Conservation (phyloP, 352 stramenopile genomes). For the Phytophthora idaei region DNA sequence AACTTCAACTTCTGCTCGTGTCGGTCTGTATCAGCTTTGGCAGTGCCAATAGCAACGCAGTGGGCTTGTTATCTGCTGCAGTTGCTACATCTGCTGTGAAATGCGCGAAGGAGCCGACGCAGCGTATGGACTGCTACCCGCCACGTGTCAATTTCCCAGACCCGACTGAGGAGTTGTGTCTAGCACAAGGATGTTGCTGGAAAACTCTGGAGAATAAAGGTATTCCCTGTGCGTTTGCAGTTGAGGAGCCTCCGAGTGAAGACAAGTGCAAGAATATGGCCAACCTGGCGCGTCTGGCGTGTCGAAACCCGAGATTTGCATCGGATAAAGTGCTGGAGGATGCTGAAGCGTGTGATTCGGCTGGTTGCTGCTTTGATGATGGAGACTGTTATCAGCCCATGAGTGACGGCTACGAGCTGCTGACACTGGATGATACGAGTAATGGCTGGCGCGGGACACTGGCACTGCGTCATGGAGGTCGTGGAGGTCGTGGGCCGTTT, state of each 20-base stretch:
- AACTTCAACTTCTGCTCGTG: slow-evolving; percentile 21
- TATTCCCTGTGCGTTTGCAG: slow-evolving; percentile 71
- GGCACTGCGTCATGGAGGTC: slow-evolving; percentile 44
- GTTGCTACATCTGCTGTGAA: slow-evolving; percentile 14
- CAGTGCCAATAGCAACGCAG: slow-evolving; percentile 4
- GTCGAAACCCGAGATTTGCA: slow-evolving; percentile 76
- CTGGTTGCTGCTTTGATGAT: slow-evolving; percentile 81
- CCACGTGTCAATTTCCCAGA: slow-evolving; percentile 61
- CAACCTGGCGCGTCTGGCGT: slow-evolving; percentile 58
- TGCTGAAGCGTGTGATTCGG: slow-evolving; percentile 41
- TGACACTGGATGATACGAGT: slow-evolving; percentile 58
- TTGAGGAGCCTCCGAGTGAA: slow-evolving; percentile 15
- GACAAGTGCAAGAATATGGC: slow-evolving; percentile 44
- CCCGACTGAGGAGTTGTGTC: slow-evolving; percentile 76
- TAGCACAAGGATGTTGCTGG: slow-evolving; percentile 88
- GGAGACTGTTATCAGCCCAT: slow-evolving; percentile 73
- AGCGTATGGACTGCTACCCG: slow-evolving; percentile 80
- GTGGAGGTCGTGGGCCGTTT: slow-evolving; percentile 65
- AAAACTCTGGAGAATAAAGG: slow-evolving; percentile 59
- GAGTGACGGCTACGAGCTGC: slow-evolving; percentile 70
- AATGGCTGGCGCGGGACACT: slow-evolving; percentile 65
- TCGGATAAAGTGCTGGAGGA: slow-evolving; percentile 30
- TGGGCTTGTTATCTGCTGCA: slow-evolving; percentile 18
- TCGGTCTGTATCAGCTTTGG: slow-evolving; percentile 19
- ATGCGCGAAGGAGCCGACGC: slow-evolving; percentile 34